phyloP scores from a whole-genome alignment of 805 yeast genomes.

The Isabelozyma rhagii region DNA sequence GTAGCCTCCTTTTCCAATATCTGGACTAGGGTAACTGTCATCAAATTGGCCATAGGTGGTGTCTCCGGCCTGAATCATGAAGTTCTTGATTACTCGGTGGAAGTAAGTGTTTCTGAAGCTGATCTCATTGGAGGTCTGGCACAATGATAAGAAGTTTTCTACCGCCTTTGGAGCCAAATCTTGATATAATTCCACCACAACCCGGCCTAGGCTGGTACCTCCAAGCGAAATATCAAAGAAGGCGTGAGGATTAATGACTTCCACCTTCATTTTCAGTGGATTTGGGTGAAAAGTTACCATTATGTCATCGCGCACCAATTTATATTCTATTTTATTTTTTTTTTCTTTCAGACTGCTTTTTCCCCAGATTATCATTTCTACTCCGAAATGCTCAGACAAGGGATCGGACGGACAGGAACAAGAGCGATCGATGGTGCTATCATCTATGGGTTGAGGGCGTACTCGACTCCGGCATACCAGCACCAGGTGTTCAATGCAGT shows the following conservation, averaged over 20 bases:
- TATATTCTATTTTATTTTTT: too few relatives aligned
- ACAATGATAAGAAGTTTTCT: slow-evolving; percentile 48
- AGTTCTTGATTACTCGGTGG: slow-evolving; percentile 64
- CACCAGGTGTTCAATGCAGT: slow-evolving; percentile 20
- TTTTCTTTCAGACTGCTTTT: background rate
- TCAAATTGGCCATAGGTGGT: slow-evolving; percentile 30
- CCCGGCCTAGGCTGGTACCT: slow-evolving; percentile 46
- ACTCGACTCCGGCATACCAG: slow-evolving; percentile 3
- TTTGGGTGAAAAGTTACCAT: too few relatives aligned
- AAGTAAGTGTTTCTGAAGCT: slow-evolving; percentile 46
- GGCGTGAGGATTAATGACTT: slow-evolving; percentile 23
- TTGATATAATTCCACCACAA: slow-evolving; percentile 53
- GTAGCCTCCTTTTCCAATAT: slow-evolving; percentile 35
- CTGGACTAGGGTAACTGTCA: slow-evolving; percentile 17
- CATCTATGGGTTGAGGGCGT: slow-evolving; percentile 1
- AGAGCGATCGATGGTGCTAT: background rate
- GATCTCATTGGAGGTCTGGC: slow-evolving; percentile 29
- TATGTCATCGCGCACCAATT: background rate
- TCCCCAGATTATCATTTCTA: background rate
- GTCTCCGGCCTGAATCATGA: slow-evolving; percentile 72
- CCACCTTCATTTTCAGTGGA: slow-evolving; percentile 25
- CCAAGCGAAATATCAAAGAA: slow-evolving; percentile 55
- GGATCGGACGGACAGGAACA: background rate
- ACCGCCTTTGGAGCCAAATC: slow-evolving; percentile 56
- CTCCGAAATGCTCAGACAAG: background rate